These are phyloP conservation scores for Helotiales sp. DNA, from an alignment of 2,329 filamentous ascomycete genomes.

Conservation along the genomic window DNA sequence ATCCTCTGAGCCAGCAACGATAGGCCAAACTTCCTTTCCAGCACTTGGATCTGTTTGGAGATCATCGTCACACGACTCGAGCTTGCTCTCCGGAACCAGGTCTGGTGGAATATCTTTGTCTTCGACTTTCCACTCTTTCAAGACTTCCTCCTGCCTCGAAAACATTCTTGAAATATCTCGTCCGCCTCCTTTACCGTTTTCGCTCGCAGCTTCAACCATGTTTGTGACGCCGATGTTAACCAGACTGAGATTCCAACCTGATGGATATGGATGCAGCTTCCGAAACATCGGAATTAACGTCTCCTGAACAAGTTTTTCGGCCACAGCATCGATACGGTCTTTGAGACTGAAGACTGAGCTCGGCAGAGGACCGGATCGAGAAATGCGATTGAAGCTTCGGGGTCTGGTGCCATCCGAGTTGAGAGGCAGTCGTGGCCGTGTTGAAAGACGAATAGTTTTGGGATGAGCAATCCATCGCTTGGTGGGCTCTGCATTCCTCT, in stretches of 20 bases:
- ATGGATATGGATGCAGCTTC: slow-evolving; percentile 67
- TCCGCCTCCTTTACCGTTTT: slow-evolving; percentile 56
- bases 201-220: slow-evolving; percentile 64
- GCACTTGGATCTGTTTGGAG: slow-evolving; percentile 38
- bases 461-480: slow-evolving; percentile 77
- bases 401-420: slow-evolving; percentile 58
- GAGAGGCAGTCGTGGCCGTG: slow-evolving; percentile 63
- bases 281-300: slow-evolving; percentile 73
- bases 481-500: slow-evolving; percentile 29
- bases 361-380: slow-evolving; percentile 75
- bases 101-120: slow-evolving; percentile 48
- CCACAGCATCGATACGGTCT: slow-evolving; percentile 62
- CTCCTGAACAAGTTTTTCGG: slow-evolving; percentile 72
- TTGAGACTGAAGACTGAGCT: slow-evolving; percentile 72
- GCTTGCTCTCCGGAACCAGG: slow-evolving; percentile 1
- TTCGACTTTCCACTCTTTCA: slow-evolving; percentile 69
- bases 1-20: slow-evolving; percentile 38
- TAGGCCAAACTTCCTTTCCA: slow-evolving; percentile 35
- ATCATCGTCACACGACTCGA: slow-evolving; percentile 2
- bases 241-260: slow-evolving; percentile 78
- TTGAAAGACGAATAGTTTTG: slow-evolving; percentile 79
- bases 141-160: slow-evolving; percentile 69
- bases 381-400: slow-evolving; percentile 71
- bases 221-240: slow-evolving; percentile 89
- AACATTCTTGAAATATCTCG: slow-evolving; percentile 87